These are phyloP conservation scores for Nannizziopsis arthrosporioides DNA, from an alignment of 2,329 filamentous ascomycete species.

Conservation along the genomic window DNA sequence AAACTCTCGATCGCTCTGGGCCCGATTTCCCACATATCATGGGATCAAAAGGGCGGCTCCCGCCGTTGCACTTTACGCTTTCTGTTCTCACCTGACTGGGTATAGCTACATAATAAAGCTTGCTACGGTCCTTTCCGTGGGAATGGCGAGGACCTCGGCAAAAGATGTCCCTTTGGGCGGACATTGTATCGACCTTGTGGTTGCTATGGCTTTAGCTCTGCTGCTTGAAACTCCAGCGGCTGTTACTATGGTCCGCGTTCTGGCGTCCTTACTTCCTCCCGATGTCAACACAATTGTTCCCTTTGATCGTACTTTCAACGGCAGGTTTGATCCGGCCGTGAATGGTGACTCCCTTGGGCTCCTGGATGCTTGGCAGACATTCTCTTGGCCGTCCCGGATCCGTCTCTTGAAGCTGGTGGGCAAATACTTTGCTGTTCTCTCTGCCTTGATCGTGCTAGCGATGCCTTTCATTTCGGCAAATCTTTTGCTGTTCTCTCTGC, in stretches of 20 bases:
- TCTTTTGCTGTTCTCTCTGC: constrained; percentile 45
- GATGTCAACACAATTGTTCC: constrained; percentile 74
- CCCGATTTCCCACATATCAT: constrained; percentile 55
- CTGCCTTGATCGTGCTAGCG: no score
- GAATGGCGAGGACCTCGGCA: no score
- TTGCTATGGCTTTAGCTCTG: constrained; percentile 37
- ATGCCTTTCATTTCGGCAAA: no score
- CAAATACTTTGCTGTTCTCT: constrained; percentile 54
- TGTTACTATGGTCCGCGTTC: constrained; percentile 68
- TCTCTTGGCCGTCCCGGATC: constrained; percentile 59
- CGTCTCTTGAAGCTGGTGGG: constrained; percentile 62
- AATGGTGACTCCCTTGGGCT: constrained; percentile 63
- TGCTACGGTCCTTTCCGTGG: no score
- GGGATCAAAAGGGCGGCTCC: constrained; percentile 61
- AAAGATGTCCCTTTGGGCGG: no score
- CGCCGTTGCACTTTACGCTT: constrained; percentile 50
- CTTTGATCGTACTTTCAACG: constrained; percentile 77
- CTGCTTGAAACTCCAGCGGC: constrained; percentile 62
- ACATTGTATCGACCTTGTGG: constrained; percentile 25
- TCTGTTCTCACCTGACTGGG: constrained; percentile 41
- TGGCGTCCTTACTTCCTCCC: constrained; percentile 73
- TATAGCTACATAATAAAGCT: constrained; percentile 4
- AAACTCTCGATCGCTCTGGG: constrained; percentile 46
- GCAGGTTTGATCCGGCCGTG: constrained; percentile 61
- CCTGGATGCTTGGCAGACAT: constrained; percentile 66